Evolutionary conservation across 768 basidiomycete genomes (phyloP).

Genomic region (Boletus patriciae): DNA sequence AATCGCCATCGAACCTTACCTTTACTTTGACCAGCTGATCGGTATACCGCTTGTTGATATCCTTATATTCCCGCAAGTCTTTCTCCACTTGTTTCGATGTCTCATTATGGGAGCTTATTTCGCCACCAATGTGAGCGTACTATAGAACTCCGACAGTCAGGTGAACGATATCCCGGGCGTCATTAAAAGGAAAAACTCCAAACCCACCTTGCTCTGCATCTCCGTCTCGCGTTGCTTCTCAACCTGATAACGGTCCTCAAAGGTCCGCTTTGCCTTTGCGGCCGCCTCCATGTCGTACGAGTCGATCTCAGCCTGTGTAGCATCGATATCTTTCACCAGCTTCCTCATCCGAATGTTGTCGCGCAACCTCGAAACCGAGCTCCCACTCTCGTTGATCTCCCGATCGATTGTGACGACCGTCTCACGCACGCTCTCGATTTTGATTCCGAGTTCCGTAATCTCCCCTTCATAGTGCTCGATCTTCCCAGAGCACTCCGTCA

Average conservation of each 20-base stretch:
- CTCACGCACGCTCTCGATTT: conserved; percentile 42
- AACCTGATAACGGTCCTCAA: conserved; percentile 73
- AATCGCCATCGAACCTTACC: conserved; percentile 43
- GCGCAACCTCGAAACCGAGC: conserved; percentile 65
- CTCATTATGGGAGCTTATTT: conserved; percentile 69
- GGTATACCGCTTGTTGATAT: conserved; percentile 81
- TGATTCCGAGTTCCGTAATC: conserved; percentile 42
- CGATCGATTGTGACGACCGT: conserved; percentile 63
- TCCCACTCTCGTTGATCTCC: conserved; percentile 76
- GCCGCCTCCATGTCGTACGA: conserved; percentile 82
- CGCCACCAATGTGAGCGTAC: conserved; percentile 82
- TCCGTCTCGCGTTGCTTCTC: conserved; percentile 74
- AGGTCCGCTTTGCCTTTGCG: conserved; percentile 78
- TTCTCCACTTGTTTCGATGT: conserved; percentile 64
- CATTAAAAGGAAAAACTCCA: conserved; percentile 1
- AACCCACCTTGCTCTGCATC: conserved; percentile 63
- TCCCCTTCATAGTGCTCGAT: conserved; percentile 50
- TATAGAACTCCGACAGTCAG: conserved; percentile 32
- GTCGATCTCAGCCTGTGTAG: conserved; percentile 70
- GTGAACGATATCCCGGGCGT: not conserved
- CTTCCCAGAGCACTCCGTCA: conserved; percentile 57
- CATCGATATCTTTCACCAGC: conserved; percentile 62
- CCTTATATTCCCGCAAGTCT: conserved; percentile 84
- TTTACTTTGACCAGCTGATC: conserved; percentile 94
- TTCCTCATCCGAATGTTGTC: conserved; percentile 82